These are phyloP conservation scores for Micractinium sp. DNA, from an alignment of 139 green algal species.

Conservation along the genomic window DNA sequence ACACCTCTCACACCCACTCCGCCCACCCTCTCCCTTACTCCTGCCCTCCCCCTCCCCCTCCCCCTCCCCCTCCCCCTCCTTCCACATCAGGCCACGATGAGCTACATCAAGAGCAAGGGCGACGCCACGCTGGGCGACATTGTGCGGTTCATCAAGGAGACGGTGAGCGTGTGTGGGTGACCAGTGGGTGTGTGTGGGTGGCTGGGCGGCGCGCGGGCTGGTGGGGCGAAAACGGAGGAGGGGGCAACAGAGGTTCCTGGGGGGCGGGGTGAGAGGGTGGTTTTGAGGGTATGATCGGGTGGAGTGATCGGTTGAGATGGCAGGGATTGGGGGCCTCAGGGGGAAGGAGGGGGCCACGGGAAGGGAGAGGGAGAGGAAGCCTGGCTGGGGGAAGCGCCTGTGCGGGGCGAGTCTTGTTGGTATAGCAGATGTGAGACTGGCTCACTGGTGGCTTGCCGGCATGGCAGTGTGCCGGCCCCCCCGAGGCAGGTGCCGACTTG, in stretches of 20 bases:
- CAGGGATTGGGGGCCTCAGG: no score
- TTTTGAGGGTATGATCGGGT: neutral
- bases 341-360: no score
- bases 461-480: no score
- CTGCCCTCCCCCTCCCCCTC: neutral
- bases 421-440: no score
- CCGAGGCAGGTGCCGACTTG: neutral
- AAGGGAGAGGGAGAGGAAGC: no score
- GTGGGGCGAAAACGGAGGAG: neutral
- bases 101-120: slow-evolving; percentile 61
- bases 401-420: no score
- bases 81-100: slow-evolving; percentile 53
- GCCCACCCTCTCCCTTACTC: neutral
- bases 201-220: neutral
- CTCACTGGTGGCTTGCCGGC: neutral
- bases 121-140: slow-evolving; percentile 69
- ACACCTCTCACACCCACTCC: neutral
- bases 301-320: neutral
- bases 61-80: neutral
- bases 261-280: neutral
- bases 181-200: no score
- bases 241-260: neutral
- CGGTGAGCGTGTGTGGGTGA: slow-evolving; percentile 28
- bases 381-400: no score
- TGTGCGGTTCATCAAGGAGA: slow-evolving; percentile 61